These are phyloP conservation scores for Lentinus brumalis DNA, from an alignment of 768 basidiomycete species.

Conservation along the genomic window DNA sequence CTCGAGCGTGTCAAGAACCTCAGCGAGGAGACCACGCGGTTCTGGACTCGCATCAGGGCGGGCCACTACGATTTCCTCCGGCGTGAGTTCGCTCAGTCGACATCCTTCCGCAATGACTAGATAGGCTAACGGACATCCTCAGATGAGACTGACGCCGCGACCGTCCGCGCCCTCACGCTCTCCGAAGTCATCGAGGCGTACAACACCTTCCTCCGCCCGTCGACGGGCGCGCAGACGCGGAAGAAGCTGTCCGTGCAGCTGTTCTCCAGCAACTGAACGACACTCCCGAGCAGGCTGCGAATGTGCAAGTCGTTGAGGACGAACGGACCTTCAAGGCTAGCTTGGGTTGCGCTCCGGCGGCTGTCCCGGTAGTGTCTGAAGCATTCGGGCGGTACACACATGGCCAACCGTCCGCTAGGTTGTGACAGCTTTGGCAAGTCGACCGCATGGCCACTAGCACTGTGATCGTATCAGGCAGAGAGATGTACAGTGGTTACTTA, in stretches of 20 bases:
- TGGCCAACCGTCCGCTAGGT: neutral
- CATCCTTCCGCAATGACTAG: no score
- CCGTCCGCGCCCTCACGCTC: slow-evolving; percentile 17
- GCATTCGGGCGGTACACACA: slow-evolving; percentile 9
- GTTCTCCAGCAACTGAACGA: no score
- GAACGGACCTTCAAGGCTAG: slow-evolving; percentile 22
- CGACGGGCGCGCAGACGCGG: slow-evolving; percentile 11
- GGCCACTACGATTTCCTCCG: slow-evolving; percentile 29
- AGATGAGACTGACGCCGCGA: slow-evolving; percentile 24
- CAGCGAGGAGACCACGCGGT: slow-evolving; percentile 25
- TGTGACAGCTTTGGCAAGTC: no score
- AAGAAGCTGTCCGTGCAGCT: slow-evolving; percentile 30
- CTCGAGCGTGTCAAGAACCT: slow-evolving; percentile 29
- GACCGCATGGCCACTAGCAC: no score
- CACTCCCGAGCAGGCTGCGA: neutral
- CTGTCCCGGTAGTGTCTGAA: slow-evolving; percentile 16
- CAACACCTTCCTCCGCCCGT: slow-evolving; percentile 23
- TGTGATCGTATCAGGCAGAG: no score
- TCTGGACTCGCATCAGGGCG: slow-evolving; percentile 25
- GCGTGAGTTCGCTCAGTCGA: slow-evolving; percentile 17
- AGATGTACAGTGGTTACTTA: no score
- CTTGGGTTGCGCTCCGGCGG: slow-evolving; percentile 24
- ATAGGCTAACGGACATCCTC: neutral
- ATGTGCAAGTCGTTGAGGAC: neutral
- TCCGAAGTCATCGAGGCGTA: slow-evolving; percentile 21